Percentiles rank a stretch among this genome's conserved stretches.
phyloP scores from a whole-genome alignment of 129 eudicot genomes.

The Heracleum sosnowskyi region DNA sequence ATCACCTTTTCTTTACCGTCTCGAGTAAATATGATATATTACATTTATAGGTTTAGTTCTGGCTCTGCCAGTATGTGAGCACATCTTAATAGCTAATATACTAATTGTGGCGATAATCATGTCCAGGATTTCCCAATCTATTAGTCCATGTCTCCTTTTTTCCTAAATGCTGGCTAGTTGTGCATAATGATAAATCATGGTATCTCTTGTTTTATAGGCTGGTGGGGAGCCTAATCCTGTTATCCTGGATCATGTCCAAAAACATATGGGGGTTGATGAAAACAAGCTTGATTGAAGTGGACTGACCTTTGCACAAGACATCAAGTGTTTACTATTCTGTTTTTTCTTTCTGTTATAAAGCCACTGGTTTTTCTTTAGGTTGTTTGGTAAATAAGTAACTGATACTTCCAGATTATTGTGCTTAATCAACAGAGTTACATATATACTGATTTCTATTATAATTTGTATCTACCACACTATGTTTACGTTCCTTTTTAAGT shows the following conservation, averaged over 20 bases:
- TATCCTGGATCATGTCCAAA: conserved; percentile 9
- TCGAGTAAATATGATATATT: not conserved
- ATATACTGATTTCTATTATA: not conserved
- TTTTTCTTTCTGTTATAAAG: not conserved
- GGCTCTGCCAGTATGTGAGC: too few species aligned
- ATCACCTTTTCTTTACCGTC: not conserved
- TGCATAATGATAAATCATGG: not conserved
- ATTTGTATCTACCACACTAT: not conserved
- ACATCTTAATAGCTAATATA: not conserved
- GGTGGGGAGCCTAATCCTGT: conserved; percentile 10
- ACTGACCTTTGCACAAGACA: not conserved
- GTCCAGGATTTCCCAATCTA: not conserved
- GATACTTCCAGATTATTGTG: not conserved
- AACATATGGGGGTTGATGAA: conserved; percentile 1
- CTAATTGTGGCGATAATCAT: not conserved
- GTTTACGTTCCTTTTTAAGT: not conserved
- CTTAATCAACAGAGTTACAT: not conserved
- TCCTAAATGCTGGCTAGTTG: not conserved
- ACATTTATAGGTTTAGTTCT: not conserved
- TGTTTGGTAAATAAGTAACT: conserved; percentile 1
- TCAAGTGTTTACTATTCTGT: not conserved
- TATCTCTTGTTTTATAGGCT: not conserved
- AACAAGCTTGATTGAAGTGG: conserved; percentile 24
- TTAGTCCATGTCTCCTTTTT: not conserved
- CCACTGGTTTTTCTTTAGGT: not conserved